Conservation (phyloP, 2,329 filamentous ascomycete species). For the Colletotrichum orchidophilum region DNA sequence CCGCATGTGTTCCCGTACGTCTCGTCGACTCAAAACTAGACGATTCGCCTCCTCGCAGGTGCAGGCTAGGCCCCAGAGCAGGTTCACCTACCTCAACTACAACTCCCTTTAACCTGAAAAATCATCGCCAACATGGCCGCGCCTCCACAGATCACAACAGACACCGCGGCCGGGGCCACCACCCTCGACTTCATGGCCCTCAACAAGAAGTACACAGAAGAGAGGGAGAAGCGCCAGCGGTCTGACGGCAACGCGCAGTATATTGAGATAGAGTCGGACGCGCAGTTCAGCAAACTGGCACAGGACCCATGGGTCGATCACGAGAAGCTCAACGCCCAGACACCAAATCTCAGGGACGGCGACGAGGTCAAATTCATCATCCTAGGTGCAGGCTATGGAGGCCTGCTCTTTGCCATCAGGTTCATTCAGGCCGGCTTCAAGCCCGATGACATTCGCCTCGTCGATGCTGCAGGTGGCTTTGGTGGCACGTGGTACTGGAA, state of each 20-base stretch:
- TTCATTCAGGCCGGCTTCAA: conserved; percentile 38
- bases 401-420: conserved; percentile 42
- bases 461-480: conserved; percentile 54
- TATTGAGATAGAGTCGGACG: conserved; percentile 39
- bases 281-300: conserved; percentile 38
- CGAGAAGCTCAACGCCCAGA: conserved; percentile 40
- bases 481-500: conserved; percentile 65
- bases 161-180: conserved; percentile 5
- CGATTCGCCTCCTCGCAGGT: background rate
- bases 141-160: background rate
- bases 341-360: conserved; percentile 38
- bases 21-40: background rate
- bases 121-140: background rate
- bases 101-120: background rate
- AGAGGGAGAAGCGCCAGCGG: conserved; percentile 45
- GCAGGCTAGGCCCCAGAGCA: background rate
- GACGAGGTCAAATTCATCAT: conserved; percentile 42
- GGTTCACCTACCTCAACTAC: background rate
- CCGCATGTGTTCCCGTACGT: background rate
- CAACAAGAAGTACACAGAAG: conserved; percentile 44
- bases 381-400: conserved; percentile 48
- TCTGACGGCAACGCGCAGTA: conserved; percentile 46
- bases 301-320: conserved; percentile 49
- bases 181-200: conserved; percentile 34
- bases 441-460: conserved; percentile 48